Percentiles rank a stretch among this genome's conserved stretches.
phyloP scores from a whole-genome alignment of 805 yeast species.

The Nakazawaea sp. region DNA sequence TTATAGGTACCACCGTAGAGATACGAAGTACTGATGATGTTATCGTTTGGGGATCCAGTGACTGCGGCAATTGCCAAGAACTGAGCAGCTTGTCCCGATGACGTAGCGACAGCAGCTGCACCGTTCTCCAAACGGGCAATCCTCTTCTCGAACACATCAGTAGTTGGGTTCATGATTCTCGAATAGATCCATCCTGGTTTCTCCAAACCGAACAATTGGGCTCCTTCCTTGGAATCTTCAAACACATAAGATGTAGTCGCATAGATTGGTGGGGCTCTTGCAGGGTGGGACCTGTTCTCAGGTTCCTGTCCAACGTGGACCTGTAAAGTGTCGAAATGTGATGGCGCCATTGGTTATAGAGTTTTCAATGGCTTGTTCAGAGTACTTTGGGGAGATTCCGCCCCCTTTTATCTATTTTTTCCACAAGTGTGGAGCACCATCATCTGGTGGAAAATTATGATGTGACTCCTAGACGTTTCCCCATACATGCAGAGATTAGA shows the following conservation, averaged over 20 bases:
- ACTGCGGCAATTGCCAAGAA: conserved; percentile 75
- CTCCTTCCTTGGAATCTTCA: conserved; percentile 85
- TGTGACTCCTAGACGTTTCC: too few species aligned
- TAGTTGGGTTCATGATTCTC: conserved; percentile 89
- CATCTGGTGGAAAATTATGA: too few species aligned
- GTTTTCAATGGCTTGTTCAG: too few species aligned
- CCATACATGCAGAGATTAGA: too few species aligned
- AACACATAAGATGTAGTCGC: conserved; percentile 89
- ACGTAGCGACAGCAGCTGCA: conserved; percentile 78
- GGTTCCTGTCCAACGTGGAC: conserved; percentile 93
- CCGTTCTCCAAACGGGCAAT: conserved; percentile 92
- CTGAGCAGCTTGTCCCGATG: conserved; percentile 98
- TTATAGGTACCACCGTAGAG: conserved; percentile 96
- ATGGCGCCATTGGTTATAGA: conserved; percentile 33
- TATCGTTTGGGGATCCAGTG: conserved; percentile 77
- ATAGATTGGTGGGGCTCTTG: conserved; percentile 92
- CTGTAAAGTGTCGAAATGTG: conserved; percentile 85
- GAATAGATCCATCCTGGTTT: conserved; percentile 85
- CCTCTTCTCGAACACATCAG: conserved; percentile 84
- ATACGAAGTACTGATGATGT: conserved; percentile 78
- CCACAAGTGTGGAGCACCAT: too few species aligned
- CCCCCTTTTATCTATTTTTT: too few species aligned
- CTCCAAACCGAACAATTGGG: conserved; percentile 79
- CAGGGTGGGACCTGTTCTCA: conserved; percentile 46
- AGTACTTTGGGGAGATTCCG: neutral